Conservation (phyloP, 371 early-diverging fungal genomes). For the Saksenaea vasiformis region DNA sequence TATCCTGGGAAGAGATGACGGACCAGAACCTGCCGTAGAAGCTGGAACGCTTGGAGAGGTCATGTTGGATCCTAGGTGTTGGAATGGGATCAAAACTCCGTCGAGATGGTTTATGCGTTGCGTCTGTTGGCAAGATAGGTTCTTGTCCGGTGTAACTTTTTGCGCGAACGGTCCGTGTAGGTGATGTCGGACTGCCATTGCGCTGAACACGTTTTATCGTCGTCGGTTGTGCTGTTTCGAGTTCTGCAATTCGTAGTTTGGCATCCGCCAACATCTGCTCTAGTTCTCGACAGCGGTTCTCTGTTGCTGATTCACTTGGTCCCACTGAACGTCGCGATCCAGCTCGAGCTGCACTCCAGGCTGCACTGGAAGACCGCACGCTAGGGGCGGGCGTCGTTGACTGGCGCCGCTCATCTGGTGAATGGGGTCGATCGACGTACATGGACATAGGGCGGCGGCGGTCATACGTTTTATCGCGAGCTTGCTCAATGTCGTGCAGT, state of each 20-base stretch:
- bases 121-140: neutral
- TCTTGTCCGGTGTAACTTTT: conserved; percentile 9
- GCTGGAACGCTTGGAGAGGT: conserved; percentile 22
- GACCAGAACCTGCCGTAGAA: conserved; percentile 29
- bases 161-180: neutral
- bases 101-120: conserved; percentile 8
- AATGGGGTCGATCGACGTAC: neutral
- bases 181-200: neutral
- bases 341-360: conserved; percentile 6
- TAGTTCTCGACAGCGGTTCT: conserved; percentile 25
- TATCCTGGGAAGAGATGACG: conserved; percentile 18
- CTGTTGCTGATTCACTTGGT: conserved; percentile 3
- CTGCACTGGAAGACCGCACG: neutral
- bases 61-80: neutral
- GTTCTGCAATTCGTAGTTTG: conserved; percentile 29
- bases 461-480: neutral
- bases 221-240: conserved; percentile 21
- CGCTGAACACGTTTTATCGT: neutral
- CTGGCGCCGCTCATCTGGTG: neutral
- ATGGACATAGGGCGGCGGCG: conserved; percentile 7
- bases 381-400: neutral
- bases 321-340: neutral
- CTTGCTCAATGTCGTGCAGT: conserved; percentile 12
- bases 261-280: conserved; percentile 34
- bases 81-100: conserved; percentile 4